Evolutionary conservation across 2,329 filamentous ascomycete species (phyloP).

Genomic region (Incumbomyces lentus): DNA sequence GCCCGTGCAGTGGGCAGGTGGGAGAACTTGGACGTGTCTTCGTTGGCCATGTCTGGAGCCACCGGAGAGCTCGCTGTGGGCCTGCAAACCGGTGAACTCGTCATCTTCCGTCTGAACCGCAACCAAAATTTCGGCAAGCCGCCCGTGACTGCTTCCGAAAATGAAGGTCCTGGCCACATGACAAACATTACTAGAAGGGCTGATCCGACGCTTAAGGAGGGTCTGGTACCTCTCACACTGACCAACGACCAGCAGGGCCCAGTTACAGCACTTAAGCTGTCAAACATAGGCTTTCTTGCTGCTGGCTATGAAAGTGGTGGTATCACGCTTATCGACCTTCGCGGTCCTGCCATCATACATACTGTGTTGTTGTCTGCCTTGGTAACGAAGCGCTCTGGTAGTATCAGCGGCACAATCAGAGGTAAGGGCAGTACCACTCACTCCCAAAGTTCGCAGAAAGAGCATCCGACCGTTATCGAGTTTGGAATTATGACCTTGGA

Average conservation of each 20-base stretch:
- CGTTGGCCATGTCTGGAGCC: constrained; percentile 68
- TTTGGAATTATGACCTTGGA: constrained; percentile 92
- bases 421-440: constrained; percentile 31
- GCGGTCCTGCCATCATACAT: constrained; percentile 77
- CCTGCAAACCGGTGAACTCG: constrained; percentile 69
- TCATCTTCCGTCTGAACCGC: constrained; percentile 77
- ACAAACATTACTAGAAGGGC: constrained; percentile 63
- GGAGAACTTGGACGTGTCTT: constrained; percentile 63
- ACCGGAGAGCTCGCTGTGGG: constrained; percentile 81
- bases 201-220: constrained; percentile 66
- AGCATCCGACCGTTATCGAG: constrained; percentile 73
- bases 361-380: constrained; percentile 63
- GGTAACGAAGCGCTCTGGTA: constrained; percentile 62
- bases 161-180: constrained; percentile 57
- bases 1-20: constrained; percentile 71
- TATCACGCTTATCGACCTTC: constrained; percentile 73
- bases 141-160: constrained; percentile 34
- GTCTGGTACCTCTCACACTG: constrained; percentile 67
- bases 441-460: constrained; percentile 41
- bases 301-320: constrained; percentile 75
- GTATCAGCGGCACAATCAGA: constrained; percentile 43
- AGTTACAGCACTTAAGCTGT: constrained; percentile 68
- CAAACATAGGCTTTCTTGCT: constrained; percentile 87
- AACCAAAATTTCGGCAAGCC: constrained; percentile 60
- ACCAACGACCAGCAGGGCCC: constrained; percentile 76